phyloP scores from a whole-genome alignment of 768 basidiomycete species.

The Hygrophoropsis aurantiaca region DNA sequence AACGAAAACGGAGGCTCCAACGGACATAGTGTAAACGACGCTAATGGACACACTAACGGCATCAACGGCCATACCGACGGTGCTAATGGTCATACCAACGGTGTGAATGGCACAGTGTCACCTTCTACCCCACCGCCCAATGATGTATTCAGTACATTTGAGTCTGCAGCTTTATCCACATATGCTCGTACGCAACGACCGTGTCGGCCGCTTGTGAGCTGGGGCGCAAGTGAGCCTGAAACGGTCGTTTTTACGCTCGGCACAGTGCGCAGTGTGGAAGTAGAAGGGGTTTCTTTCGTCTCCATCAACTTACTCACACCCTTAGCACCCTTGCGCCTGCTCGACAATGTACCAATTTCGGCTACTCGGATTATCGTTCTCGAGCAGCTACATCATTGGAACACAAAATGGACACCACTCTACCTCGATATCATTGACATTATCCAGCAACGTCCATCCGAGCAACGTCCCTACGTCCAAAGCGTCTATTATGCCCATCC shows the following conservation, averaged over 20 bases:
- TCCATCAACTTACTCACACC: conserved; percentile 70
- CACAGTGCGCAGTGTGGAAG: conserved; percentile 37
- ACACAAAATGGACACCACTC: conserved; percentile 84
- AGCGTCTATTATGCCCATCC: conserved; percentile 62
- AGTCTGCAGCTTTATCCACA: conserved; percentile 66
- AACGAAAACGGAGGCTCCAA: conserved; percentile 34
- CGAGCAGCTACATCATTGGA: conserved; percentile 75
- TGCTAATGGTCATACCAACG: conserved; percentile 8
- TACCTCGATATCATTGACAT: conserved; percentile 80
- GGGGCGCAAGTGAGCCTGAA: conserved; percentile 55
- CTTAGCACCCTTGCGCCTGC: conserved; percentile 54
- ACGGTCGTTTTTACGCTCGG: conserved; percentile 77
- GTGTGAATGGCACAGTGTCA: conserved; percentile 24
- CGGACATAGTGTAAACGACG: conserved; percentile 31
- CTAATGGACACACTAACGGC: conserved; percentile 16
- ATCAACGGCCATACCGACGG: conserved; percentile 1
- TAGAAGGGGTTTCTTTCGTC: conserved; percentile 65
- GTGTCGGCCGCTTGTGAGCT: conserved; percentile 51
- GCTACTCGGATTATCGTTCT: conserved; percentile 73
- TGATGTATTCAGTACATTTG: conserved; percentile 57
- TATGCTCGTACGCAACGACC: conserved; percentile 61
- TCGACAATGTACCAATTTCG: conserved; percentile 58
- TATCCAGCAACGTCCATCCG: conserved; percentile 57
- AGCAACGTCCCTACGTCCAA: conserved; percentile 54
- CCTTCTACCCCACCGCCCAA: conserved; percentile 10